Evolutionary conservation across 805 yeast genomes (phyloP).

Genomic region (Zygosaccharomyces siamensis): DNA sequence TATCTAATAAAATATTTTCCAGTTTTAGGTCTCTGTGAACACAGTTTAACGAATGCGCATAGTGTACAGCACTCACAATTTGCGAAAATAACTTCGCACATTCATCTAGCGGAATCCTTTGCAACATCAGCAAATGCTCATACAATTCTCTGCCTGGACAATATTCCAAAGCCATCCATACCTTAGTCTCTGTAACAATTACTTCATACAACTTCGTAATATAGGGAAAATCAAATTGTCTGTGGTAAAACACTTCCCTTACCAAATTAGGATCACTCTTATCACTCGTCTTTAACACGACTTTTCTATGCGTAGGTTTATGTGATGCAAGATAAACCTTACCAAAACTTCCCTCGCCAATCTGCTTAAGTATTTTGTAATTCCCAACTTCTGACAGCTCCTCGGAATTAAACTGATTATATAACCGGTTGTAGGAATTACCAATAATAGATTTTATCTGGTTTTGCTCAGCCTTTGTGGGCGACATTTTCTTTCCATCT

Average conservation of each 20-base stretch:
- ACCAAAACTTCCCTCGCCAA: slow-evolving; percentile 93
- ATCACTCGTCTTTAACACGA: slow-evolving; percentile 78
- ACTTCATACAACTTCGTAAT: slow-evolving; percentile 84
- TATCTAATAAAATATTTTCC: slow-evolving; percentile 67
- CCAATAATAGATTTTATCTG: slow-evolving; percentile 43
- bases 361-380: slow-evolving; percentile 63
- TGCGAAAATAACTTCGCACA: slow-evolving; percentile 56
- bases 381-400: slow-evolving; percentile 71
- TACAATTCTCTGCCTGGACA: slow-evolving; percentile 79
- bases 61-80: slow-evolving; percentile 52
- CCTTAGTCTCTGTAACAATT: slow-evolving; percentile 68
- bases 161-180: slow-evolving; percentile 88
- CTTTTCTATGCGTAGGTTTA: slow-evolving; percentile 62
- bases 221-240: slow-evolving; percentile 77
- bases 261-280: slow-evolving; percentile 80
- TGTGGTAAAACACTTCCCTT: slow-evolving; percentile 83
- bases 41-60: slow-evolving; percentile 71
- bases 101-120: slow-evolving; percentile 48
- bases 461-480: slow-evolving; percentile 30
- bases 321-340: slow-evolving; percentile 84
- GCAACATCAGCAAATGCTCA: slow-evolving; percentile 53
- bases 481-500: slow-evolving; percentile 3
- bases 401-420: slow-evolving; percentile 42
- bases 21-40: slow-evolving; percentile 82
- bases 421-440: slow-evolving; percentile 58